Conservation (phyloP, 225 moss, liverwort and hornwort genomes). For the Anthoceros angustus region DNA sequence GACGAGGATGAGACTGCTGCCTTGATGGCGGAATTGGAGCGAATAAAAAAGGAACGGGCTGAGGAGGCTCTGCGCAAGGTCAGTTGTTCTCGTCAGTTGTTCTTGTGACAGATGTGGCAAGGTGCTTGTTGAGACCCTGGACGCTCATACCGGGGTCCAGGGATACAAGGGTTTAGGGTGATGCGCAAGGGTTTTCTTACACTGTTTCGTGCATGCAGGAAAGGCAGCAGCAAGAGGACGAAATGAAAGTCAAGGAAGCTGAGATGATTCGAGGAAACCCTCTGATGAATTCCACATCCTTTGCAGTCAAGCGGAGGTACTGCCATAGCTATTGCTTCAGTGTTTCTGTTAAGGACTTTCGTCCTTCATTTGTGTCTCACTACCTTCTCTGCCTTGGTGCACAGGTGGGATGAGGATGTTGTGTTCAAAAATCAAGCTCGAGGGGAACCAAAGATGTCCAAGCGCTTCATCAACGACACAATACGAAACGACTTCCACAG, state of each 20-base stretch:
- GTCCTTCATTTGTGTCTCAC: neutral
- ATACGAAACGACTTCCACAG: conserved; percentile 97
- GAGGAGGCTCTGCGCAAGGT: conserved; percentile 84
- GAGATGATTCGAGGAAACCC: conserved; percentile 85
- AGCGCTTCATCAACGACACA: conserved; percentile 94
- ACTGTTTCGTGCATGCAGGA: conserved; percentile 26
- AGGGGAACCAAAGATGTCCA: conserved; percentile 69
- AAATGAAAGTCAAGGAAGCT: conserved; percentile 70
- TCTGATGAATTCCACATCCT: conserved; percentile 66
- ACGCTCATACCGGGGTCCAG: neutral
- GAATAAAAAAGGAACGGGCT: conserved; percentile 89
- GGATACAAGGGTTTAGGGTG: neutral
- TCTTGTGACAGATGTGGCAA: neutral
- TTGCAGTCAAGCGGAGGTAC: conserved; percentile 87
- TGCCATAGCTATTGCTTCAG: neutral
- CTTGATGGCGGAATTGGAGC: conserved; percentile 81
- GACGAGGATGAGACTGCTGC: conserved; percentile 89
- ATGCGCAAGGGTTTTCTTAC: neutral
- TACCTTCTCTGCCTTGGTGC: conserved; percentile 3
- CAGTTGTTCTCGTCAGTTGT: neutral
- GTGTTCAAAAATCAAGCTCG: conserved; percentile 95
- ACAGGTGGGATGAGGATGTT: conserved; percentile 96
- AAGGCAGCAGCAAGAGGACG: conserved; percentile 62
- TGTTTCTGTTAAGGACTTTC: neutral
- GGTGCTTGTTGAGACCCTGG: neutral